Base-by-base conservation (phyloP, 257 asterid species). In the Thymus quinquecostatus region DNA sequence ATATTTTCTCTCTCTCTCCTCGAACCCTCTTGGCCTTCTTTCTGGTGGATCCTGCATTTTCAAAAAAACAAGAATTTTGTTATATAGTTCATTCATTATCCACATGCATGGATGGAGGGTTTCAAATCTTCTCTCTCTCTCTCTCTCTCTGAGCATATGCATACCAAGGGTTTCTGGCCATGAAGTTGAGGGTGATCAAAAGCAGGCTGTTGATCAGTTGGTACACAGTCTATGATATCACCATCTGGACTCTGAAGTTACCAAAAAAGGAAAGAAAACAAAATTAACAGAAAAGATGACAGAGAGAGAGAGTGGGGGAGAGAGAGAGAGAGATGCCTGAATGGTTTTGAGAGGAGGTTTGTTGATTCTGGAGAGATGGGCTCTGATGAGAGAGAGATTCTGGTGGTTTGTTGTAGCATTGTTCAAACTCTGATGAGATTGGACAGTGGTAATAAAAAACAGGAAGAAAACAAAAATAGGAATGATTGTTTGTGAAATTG, bases 181-280 rank as follows among this genome's bases (percentile, higher is more conserved):
- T 78, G 82, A 49, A 93, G 73, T 11, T 66, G 66, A 56, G 96
- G 97, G 71, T 93, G 96, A 79, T 93, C 98, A 58, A 93, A 91
- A 69, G 98, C 97, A 72, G 95, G 96, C 60, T 93, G 98, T 56
- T 87, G 81, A 77, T 89, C 90, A 59, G 91, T 75, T 71, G 72
- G 60, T 2, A 93, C 96, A 72, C 98, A 93, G 32, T 91, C 98
- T 71, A 93, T 88, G 48, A 85, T 73, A 78, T 93, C 98, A n/a
- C 98, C 97, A 72, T 93, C 97, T 12, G 92, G 86, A 69, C 98
- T 91, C 98, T 93, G 86, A 14, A 66, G 40, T 38, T 51, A 43
- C 58, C 40, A 8, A 34, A 27, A 10, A 58, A 47, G n/a, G n/a
- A 44, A 56, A 58, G 36, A 43, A 6, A 60, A 53, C 12, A 47